phyloP scores from a whole-genome alignment of 192 early-diverging fungal species.

The Coemansia sp. region DNA sequence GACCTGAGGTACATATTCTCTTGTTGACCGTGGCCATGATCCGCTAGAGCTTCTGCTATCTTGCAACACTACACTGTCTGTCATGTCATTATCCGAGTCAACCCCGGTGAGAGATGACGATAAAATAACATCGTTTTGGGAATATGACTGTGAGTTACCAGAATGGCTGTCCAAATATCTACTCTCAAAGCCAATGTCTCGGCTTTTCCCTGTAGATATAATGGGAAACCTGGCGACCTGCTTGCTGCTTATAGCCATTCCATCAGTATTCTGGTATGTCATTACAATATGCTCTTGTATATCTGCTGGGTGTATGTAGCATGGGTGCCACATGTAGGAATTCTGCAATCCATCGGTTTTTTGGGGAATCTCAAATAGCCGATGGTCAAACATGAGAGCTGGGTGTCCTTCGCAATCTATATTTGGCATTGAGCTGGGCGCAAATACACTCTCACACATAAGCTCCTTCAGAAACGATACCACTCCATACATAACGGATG shows the following conservation, averaged over 20 bases:
- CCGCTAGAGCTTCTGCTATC: not conserved
- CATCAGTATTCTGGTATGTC: not conserved
- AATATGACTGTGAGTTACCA: not conserved
- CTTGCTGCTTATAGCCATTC: not conserved
- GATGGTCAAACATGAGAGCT: not conserved
- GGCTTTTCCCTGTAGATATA: not conserved
- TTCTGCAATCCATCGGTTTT: not conserved
- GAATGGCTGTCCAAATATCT: not conserved
- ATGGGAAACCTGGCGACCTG: not conserved
- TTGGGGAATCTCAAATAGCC: constrained; percentile 8
- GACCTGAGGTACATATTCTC: constrained; percentile 20
- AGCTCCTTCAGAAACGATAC: constrained; percentile 16
- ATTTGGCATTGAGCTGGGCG: not conserved
- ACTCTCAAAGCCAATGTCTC: not conserved
- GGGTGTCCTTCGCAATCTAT: not conserved
- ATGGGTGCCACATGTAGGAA: constrained; percentile 39
- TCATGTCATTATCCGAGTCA: not conserved
- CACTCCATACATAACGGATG: constrained; percentile 10
- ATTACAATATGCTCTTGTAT: not conserved
- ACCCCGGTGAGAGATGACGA: not conserved
- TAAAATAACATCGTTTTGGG: not conserved
- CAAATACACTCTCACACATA: not conserved
- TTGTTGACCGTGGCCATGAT: constrained; percentile 27
- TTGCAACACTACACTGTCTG: not conserved
- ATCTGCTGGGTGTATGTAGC: constrained; percentile 11